Conservation (phyloP, 805 yeast genomes). For the Dipodascus albidus region DNA sequence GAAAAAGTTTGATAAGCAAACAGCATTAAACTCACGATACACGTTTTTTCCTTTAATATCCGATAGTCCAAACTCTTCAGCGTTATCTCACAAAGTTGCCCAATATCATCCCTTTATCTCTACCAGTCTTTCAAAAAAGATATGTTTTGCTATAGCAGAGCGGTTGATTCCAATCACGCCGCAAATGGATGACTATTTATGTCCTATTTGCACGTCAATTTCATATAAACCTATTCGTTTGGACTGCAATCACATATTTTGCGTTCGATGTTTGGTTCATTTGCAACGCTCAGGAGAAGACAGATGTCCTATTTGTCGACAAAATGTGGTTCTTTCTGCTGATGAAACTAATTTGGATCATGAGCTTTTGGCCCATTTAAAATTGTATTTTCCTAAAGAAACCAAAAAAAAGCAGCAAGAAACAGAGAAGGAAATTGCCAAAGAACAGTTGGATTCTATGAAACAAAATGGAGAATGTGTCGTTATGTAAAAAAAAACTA, state of each 20-base stretch:
- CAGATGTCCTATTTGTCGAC: slow-evolving; percentile 57
- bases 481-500: slow-evolving; percentile 6
- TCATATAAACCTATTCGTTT: slow-evolving; percentile 64
- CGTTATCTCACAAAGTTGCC: neutral
- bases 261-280: slow-evolving; percentile 62
- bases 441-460: slow-evolving; percentile 25
- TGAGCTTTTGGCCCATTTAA: slow-evolving; percentile 40
- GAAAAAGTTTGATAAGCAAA: slow-evolving; percentile 67
- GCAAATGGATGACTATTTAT: slow-evolving; percentile 62
- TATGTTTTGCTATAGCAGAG: slow-evolving; percentile 40
- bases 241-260: slow-evolving; percentile 55
- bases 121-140: slow-evolving; percentile 39
- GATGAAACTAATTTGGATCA: slow-evolving; percentile 49
- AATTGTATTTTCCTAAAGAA: slow-evolving; percentile 53
- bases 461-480: slow-evolving; percentile 5
- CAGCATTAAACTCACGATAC: slow-evolving; percentile 33
- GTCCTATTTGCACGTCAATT: slow-evolving; percentile 60
- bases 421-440: slow-evolving; percentile 36
- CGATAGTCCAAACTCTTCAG: slow-evolving; percentile 6
- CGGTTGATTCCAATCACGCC: slow-evolving; percentile 50
- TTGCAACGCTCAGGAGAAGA: slow-evolving; percentile 46
- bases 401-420: slow-evolving; percentile 50
- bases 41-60: slow-evolving; percentile 36
- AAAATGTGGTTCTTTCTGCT: slow-evolving; percentile 42
- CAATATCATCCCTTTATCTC: slow-evolving; percentile 32